phyloP scores from a whole-genome alignment of 768 basidiomycete genomes.

The Collybia sordida region DNA sequence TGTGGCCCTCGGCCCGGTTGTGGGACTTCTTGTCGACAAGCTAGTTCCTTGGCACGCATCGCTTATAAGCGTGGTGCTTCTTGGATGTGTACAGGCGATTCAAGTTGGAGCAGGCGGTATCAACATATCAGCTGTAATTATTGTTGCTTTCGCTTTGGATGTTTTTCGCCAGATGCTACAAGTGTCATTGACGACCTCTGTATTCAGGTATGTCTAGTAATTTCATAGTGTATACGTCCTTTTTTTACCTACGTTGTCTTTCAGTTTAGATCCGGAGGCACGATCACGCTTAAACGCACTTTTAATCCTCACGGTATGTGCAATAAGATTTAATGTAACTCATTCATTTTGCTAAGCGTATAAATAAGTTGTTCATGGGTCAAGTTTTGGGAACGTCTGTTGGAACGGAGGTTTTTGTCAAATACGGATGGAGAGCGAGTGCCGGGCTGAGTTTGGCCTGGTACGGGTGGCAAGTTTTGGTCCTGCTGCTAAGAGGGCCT shows the following conservation, averaged over 20 bases:
- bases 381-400: conserved; percentile 72
- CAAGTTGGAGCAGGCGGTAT: conserved; percentile 69
- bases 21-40: conserved; percentile 64
- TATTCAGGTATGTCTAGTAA: conserved; percentile 43
- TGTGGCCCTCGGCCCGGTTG: conserved; percentile 63
- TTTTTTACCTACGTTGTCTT: background rate
- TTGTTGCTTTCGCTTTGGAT: conserved; percentile 68
- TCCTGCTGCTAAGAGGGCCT: conserved; percentile 61
- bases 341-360: background rate
- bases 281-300: conserved; percentile 75
- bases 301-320: conserved; percentile 60
- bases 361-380: conserved; percentile 53
- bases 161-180: conserved; percentile 74
- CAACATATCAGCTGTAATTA: conserved; percentile 64
- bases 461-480: conserved; percentile 45
- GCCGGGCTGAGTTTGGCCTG: conserved; percentile 54
- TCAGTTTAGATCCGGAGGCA: conserved; percentile 42
- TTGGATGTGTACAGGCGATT: conserved; percentile 54
- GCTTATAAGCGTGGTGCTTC: conserved; percentile 46
- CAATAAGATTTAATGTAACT: too few species aligned
- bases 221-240: background rate
- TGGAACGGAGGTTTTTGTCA: conserved; percentile 63
- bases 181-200: conserved; percentile 58
- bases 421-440: conserved; percentile 63
- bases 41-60: conserved; percentile 77